phyloP scores from a whole-genome alignment of 176 grass and related monocot species.

The Juncus effusus region DNA sequence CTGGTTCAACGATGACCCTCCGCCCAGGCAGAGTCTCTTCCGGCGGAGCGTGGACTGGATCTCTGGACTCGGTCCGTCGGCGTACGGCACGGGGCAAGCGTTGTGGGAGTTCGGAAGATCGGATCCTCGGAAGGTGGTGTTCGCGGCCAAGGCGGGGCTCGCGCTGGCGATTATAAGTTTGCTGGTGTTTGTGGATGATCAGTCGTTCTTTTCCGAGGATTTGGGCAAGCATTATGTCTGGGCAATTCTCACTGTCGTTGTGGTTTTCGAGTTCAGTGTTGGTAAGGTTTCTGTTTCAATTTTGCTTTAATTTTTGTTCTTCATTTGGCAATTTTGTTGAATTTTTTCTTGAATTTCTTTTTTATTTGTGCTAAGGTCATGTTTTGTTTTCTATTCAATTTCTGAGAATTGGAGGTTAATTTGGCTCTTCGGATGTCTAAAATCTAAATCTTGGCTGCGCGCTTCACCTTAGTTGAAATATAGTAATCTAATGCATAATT shows the following conservation, averaged over 20 bases:
- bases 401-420: too few relatives aligned
- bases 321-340: slow-evolving; percentile 7
- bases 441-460: too few relatives aligned
- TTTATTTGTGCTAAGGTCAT: too few relatives aligned
- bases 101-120: slow-evolving; percentile 58
- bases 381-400: too few relatives aligned
- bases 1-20: neutral
- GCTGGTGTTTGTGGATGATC: slow-evolving; percentile 78
- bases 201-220: slow-evolving; percentile 32
- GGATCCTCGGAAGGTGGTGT: slow-evolving; percentile 62
- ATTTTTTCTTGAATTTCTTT: too few relatives aligned
- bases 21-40: slow-evolving; percentile 2
- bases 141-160: slow-evolving; percentile 60
- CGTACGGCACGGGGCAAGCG: slow-evolving; percentile 17
- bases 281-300: slow-evolving; percentile 34
- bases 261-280: slow-evolving; percentile 92
- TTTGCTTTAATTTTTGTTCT: neutral
- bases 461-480: too few relatives aligned
- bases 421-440: too few relatives aligned
- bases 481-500: too few relatives aligned
- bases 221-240: slow-evolving; percentile 81
- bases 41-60: slow-evolving; percentile 6
- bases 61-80: slow-evolving; percentile 10
- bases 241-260: slow-evolving; percentile 93
- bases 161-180: slow-evolving; percentile 63